Percentiles rank a stretch among this genome's conserved stretches.
These are phyloP conservation scores for Heliosperma pusillum DNA, from an alignment of 148 eudicot genomes.

Conservation along the genomic window DNA sequence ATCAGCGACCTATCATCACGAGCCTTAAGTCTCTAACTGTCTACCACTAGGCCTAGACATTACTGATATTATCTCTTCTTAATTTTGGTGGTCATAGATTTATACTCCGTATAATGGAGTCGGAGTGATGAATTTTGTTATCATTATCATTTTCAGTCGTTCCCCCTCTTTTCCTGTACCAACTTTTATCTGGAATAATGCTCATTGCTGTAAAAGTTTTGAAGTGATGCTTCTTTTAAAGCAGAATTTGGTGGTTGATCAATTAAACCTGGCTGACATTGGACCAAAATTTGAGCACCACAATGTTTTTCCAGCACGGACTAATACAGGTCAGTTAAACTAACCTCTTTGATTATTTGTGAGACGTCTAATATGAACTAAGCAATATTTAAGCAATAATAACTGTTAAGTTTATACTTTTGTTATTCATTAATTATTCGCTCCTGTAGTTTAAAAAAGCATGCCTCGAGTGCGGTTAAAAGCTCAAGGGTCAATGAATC, in stretches of 20 bases:
- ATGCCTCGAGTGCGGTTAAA: not conserved
- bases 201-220: not conserved
- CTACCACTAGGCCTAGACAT: not conserved
- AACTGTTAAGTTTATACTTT: not conserved
- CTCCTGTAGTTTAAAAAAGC: not conserved
- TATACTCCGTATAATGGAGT: not conserved
- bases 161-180: not conserved
- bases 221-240: conserved; percentile 6
- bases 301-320: conserved; percentile 76
- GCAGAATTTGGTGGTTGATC: conserved; percentile 83
- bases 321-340: conserved; percentile 75
- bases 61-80: not conserved
- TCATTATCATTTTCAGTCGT: not conserved
- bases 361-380: not conserved
- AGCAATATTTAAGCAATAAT: not conserved
- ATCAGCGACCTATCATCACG: not conserved
- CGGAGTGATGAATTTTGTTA: not conserved
- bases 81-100: not conserved
- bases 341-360: not conserved
- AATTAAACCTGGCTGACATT: conserved; percentile 75
- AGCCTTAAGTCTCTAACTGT: not conserved
- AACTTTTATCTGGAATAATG: not conserved
- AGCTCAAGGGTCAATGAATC: not conserved
- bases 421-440: not conserved
- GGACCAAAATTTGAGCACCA: conserved; percentile 98